These are phyloP conservation scores for Naumovozyma castellii DNA, from an alignment of 805 yeast species.

Conservation along the genomic window DNA sequence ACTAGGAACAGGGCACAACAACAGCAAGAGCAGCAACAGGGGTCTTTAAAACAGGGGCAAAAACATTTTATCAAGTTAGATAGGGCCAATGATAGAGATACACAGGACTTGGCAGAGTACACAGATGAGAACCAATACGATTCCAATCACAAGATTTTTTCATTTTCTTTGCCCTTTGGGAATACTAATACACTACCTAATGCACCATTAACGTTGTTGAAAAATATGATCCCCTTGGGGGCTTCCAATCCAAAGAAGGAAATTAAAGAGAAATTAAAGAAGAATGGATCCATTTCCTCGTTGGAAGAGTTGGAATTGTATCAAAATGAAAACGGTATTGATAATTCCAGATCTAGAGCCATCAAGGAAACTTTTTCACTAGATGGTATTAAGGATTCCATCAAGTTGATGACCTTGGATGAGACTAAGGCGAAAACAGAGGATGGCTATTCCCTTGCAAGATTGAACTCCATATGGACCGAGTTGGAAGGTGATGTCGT, in stretches of 20 bases:
- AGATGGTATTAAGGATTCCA: conserved; percentile 26
- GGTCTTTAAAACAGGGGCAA: conserved; percentile 2
- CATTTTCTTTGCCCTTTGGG: conserved; percentile 34
- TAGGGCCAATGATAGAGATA: conserved; percentile 7
- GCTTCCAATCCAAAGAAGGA: conserved; percentile 8
- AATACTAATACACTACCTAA: conserved; percentile 12
- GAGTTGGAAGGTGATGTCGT: conserved; percentile 70
- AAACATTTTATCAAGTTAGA: conserved; percentile 4
- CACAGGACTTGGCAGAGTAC: conserved; percentile 5
- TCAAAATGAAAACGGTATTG: conserved; percentile 45
- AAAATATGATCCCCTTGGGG: conserved; percentile 10
- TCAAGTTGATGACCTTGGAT: conserved; percentile 16
- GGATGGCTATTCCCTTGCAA: conserved; percentile 19
- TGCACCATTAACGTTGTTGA: conserved; percentile 7
- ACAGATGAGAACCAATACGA: background rate
- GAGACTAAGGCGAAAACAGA: conserved; percentile 8
- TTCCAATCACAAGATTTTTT: conserved; percentile 27
- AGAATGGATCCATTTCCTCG: conserved; percentile 52
- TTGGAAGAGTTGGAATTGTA: conserved; percentile 54
- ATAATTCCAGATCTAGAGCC: conserved; percentile 61
- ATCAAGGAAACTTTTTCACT: conserved; percentile 53
- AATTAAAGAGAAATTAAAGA: conserved; percentile 29
- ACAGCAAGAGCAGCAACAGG: background rate
- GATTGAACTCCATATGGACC: conserved; percentile 41
- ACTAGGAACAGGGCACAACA: background rate